Evolutionary conservation across 2,329 filamentous ascomycete species (phyloP), one percentile per base, ranked within the genome.

Genomic region (Colletotrichum tabaci): DNA sequence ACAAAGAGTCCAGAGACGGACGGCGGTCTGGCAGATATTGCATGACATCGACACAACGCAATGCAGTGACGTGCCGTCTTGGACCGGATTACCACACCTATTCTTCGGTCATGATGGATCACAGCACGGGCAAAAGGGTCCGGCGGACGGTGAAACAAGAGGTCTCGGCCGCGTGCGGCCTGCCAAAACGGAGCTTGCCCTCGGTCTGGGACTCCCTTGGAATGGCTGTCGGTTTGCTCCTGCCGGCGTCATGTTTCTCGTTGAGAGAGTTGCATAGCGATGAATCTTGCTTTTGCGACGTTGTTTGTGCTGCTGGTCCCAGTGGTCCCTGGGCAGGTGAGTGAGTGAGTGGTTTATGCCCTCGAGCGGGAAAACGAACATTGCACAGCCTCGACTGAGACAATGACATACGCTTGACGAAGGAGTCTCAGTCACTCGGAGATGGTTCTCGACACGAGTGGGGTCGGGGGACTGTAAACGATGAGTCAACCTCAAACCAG

Each of bases 401-500:
- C 42, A 61, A 53, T 38, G 61, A 58, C 52, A 15, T n/a, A 42
- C 35, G 30, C 60, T 52, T 62, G 46, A 52, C 47, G 61, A 46
- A 35, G 30, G 61, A 47, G 52, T 60, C 52, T 52, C 18, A 57
- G 12, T 38, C 26, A 26, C 38, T 40, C 35, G 21, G 30, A 35
- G 44, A 44, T 40, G 23, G 21, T 23, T 60, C 56, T 9, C 13
- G 16, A 26, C 26, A 21, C 23, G 49, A 16, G 23, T 30, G 56
- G 44, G 56, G 26, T 3, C 4, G 26, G 26, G 26, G 26, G 26
- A 35, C 23, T 30, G 21, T 16, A 12, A 49, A 53, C 44, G 63
- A 71, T 71, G 67, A 67, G 67, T 71, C 67, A 71, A 71, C 49
- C 42, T 67, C 67, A 67, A 71, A 66, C 62, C 47, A 26, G 26